phyloP scores from a whole-genome alignment of 2,329 filamentous ascomycete genomes.

The Delphinella strobiligena region DNA sequence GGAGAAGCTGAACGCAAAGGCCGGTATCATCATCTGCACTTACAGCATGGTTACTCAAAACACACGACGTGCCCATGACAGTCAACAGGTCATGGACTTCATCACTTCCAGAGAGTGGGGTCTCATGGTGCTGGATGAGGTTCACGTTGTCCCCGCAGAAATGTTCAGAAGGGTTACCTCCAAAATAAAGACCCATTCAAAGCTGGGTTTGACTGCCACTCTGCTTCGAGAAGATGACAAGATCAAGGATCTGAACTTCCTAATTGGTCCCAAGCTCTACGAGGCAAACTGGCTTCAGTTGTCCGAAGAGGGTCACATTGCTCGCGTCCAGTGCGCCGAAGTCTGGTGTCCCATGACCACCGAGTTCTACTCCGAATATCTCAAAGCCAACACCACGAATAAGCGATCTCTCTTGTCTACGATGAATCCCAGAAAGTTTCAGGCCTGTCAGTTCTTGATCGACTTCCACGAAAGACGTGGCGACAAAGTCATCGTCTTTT shows the following conservation, averaged over 20 bases:
- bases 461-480: slow-evolving; percentile 91
- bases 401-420: slow-evolving; percentile 68
- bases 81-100: slow-evolving; percentile 96
- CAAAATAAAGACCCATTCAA: slow-evolving; percentile 86
- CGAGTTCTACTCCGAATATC: slow-evolving; percentile 93
- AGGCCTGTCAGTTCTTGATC: slow-evolving; percentile 95
- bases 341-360: slow-evolving; percentile 99
- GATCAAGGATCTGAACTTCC: slow-evolving; percentile 91
- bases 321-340: slow-evolving; percentile 92
- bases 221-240: slow-evolving; percentile 95
- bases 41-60: slow-evolving; percentile 98
- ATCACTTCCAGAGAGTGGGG: slow-evolving; percentile 86
- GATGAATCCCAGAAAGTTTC: slow-evolving; percentile 96
- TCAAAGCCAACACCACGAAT: slow-evolving; percentile 52
- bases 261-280: slow-evolving; percentile 94
- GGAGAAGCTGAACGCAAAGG: slow-evolving; percentile 70
- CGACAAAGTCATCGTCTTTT: slow-evolving; percentile 97
- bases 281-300: slow-evolving; percentile 99
- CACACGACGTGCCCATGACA: slow-evolving; percentile 76
- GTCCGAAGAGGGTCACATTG: slow-evolving; percentile 92
- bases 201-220: slow-evolving; percentile 87
- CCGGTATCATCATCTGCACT: slow-evolving; percentile 92
- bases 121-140: slow-evolving; percentile 91
- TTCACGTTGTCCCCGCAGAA: slow-evolving; percentile 92
- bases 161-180: slow-evolving; percentile 94